These are phyloP conservation scores for Podospora appendiculata DNA, from an alignment of 495 filamentous ascomycete species.

Conservation along the genomic window DNA sequence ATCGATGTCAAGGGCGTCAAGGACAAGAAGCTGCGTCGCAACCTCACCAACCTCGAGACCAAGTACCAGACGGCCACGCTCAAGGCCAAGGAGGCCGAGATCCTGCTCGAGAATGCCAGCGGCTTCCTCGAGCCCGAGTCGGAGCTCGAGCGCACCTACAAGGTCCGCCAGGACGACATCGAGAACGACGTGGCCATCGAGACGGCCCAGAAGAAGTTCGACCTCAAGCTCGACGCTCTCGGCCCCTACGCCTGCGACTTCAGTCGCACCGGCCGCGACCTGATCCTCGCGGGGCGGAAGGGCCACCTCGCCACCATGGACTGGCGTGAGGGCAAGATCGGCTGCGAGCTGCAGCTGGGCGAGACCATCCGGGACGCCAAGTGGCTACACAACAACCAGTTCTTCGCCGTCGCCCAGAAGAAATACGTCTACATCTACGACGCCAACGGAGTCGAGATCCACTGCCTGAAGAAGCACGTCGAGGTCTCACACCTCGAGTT, in stretches of 20 bases:
- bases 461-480: slow-evolving; percentile 79
- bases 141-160: slow-evolving; percentile 81
- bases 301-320: slow-evolving; percentile 96
- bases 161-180: slow-evolving; percentile 85
- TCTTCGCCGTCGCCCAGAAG: slow-evolving; percentile 96
- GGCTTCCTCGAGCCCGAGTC: slow-evolving; percentile 85
- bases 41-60: slow-evolving; percentile 65
- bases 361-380: slow-evolving; percentile 85
- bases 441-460: slow-evolving; percentile 76
- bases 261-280: slow-evolving; percentile 75
- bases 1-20: slow-evolving; percentile 50
- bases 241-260: slow-evolving; percentile 87
- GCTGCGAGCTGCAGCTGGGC: slow-evolving; percentile 80
- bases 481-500: slow-evolving; percentile 96
- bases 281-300: slow-evolving; percentile 81
- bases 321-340: slow-evolving; percentile 85
- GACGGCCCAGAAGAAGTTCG: slow-evolving; percentile 86
- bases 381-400: slow-evolving; percentile 95
- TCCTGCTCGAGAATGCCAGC: slow-evolving; percentile 77
- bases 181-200: slow-evolving; percentile 63
- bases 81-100: slow-evolving; percentile 88
- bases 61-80: slow-evolving; percentile 75
- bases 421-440: slow-evolving; percentile 93
- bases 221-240: slow-evolving; percentile 71
- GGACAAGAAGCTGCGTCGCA: slow-evolving; percentile 85